Evolutionary conservation across 75 land plant genomes (phyloP).

Genomic region (Chamaecyparis obtusa): DNA sequence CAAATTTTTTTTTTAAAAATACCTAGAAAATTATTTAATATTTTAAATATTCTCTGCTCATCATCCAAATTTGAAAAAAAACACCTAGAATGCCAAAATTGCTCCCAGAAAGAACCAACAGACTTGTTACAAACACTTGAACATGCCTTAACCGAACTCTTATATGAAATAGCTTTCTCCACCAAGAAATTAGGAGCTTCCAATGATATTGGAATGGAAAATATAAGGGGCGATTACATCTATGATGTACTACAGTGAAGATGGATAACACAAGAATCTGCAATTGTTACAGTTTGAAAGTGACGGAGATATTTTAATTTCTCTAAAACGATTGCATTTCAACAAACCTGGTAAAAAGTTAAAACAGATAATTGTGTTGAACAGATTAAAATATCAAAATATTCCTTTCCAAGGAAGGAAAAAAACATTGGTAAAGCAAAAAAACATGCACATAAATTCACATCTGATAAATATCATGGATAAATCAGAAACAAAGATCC

Average conservation of each 20-base stretch:
- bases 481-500: not conserved
- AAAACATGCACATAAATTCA: not conserved
- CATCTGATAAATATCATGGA: not conserved
- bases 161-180: too few relatives aligned
- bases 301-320: not conserved
- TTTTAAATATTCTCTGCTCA: too few relatives aligned
- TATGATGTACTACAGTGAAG: not conserved
- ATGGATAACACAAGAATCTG: not conserved
- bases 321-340: not conserved
- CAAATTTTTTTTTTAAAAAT: too few relatives aligned
- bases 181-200: too few relatives aligned
- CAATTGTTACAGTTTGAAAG: not conserved
- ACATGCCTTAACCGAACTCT: too few relatives aligned
- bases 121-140: too few relatives aligned
- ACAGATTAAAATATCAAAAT: not conserved
- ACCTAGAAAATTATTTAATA: too few relatives aligned
- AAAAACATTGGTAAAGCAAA: not conserved
- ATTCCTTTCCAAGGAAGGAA: not conserved
- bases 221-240: not conserved
- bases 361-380: not conserved
- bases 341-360: not conserved
- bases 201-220: too few relatives aligned
- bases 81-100: too few relatives aligned
- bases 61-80: too few relatives aligned
- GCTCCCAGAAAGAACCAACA: too few relatives aligned